Percentiles rank a stretch among this genome's conserved stretches.
Evolutionary conservation across 352 stramenopile genomes (phyloP).

Genomic region (Globisporangium spinosum): DNA sequence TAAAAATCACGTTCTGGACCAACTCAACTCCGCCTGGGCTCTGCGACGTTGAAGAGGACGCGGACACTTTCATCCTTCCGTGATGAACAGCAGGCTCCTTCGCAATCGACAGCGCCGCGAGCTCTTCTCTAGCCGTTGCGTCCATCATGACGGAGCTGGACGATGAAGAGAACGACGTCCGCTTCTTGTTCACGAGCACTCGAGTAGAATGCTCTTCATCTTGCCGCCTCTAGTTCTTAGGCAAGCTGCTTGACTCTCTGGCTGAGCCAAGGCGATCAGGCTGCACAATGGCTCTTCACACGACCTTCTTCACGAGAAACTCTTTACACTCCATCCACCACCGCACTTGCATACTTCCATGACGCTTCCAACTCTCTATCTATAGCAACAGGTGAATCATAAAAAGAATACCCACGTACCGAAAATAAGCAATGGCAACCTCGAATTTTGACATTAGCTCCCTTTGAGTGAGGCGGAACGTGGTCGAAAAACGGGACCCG

Average conservation of each 20-base stretch:
- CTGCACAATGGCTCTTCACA: neutral
- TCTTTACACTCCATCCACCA: neutral
- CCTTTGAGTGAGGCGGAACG: neutral
- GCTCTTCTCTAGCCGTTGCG: constrained; percentile 5
- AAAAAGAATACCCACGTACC: neutral
- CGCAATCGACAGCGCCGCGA: neutral
- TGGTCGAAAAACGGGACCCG: neutral
- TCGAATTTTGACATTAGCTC: neutral
- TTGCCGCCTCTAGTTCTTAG: neutral
- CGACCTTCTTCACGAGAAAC: neutral
- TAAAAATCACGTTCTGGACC: constrained; percentile 41
- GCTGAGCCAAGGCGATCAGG: neutral
- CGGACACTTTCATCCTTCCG: constrained; percentile 37
- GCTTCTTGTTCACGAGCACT: constrained; percentile 11
- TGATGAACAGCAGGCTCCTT: constrained; percentile 40
- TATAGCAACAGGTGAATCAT: neutral
- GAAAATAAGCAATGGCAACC: constrained; percentile 5
- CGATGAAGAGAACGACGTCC: constrained; percentile 19
- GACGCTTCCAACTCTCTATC: neutral
- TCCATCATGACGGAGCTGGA: constrained; percentile 17
- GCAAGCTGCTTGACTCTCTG: neutral
- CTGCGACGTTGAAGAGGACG: neutral
- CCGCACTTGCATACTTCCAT: neutral
- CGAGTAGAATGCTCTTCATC: constrained; percentile 18
- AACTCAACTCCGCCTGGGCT: constrained; percentile 1